Conservation (phyloP, 192 early-diverging fungal genomes). For the Coemansia sp. region DNA sequence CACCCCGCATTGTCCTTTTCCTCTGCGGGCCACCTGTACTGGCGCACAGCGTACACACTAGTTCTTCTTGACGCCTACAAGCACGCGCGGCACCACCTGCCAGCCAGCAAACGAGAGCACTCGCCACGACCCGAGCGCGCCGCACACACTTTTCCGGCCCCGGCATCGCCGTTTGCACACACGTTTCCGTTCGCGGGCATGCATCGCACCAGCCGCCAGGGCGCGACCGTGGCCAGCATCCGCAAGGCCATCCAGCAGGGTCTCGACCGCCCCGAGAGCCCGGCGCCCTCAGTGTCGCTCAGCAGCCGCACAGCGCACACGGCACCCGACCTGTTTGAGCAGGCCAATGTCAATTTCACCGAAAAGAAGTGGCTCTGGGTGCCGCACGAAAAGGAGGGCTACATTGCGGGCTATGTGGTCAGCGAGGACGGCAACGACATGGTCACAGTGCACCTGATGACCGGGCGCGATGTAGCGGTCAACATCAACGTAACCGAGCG, state of each 20-base stretch:
- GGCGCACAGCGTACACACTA: conserved; percentile 24
- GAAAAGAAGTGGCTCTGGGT: conserved; percentile 99
- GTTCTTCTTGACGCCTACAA: conserved; percentile 25
- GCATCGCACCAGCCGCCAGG: conserved; percentile 16
- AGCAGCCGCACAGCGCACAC: conserved; percentile 37
- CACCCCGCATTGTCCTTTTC: conserved; percentile 17
- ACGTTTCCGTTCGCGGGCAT: neutral
- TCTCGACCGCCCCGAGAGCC: conserved; percentile 45
- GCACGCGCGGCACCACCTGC: conserved; percentile 18
- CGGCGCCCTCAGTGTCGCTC: conserved; percentile 29
- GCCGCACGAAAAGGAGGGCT: conserved; percentile 87
- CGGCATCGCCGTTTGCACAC: neutral
- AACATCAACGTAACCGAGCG: conserved; percentile 84
- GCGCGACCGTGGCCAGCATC: conserved; percentile 52
- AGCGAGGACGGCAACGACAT: conserved; percentile 67
- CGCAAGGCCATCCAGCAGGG: conserved; percentile 52
- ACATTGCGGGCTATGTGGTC: conserved; percentile 77
- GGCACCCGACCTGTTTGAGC: conserved; percentile 53
- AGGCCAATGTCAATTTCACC: conserved; percentile 71
- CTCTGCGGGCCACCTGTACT: conserved; percentile 15
- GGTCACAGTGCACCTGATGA: conserved; percentile 73
- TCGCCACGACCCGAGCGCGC: conserved; percentile 1
- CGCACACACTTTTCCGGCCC: neutral
- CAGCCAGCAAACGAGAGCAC: conserved; percentile 3
- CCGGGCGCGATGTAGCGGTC: conserved; percentile 69